Percentiles rank a stretch among this genome's conserved stretches.
Conservation (phyloP, 163 green algal genomes). For the Trebouxia gelatinosa region DNA sequence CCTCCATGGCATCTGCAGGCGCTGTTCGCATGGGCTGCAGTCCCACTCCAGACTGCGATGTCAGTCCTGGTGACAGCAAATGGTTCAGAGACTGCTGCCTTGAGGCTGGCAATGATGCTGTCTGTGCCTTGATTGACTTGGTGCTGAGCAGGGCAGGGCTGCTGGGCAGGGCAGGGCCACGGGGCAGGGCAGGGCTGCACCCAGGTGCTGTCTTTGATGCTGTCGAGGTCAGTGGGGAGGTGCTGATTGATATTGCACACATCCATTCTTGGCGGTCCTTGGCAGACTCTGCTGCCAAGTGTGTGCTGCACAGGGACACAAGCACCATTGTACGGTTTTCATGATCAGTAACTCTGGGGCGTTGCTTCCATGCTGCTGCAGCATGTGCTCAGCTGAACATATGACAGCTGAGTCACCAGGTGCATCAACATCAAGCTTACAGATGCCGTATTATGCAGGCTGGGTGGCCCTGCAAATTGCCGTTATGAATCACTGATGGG, state of each 20-base stretch:
- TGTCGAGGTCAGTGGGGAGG: no score
- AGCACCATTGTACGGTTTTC: neutral
- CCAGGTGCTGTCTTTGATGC: no score
- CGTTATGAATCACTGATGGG: no score
- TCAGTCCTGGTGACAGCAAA: no score
- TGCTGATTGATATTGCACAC: neutral
- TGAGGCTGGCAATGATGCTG: neutral
- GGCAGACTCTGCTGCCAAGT: conserved; percentile 17
- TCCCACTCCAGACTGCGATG: no score
- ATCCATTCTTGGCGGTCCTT: conserved; percentile 20
- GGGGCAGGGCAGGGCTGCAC: neutral
- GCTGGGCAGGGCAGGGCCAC: neutral
- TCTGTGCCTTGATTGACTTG: neutral
- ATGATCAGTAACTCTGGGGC: neutral
- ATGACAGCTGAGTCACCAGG: neutral
- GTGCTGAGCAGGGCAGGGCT: neutral
- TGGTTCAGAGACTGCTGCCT: neutral
- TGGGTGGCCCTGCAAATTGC: no score
- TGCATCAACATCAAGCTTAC: neutral
- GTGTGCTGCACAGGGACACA: neutral
- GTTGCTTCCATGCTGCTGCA: neutral
- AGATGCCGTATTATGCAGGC: neutral
- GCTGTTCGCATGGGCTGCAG: no score
- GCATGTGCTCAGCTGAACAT: neutral
- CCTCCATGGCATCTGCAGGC: no score